These are phyloP conservation scores for Panaeolus cyanescens DNA, from an alignment of 768 basidiomycete genomes.

Conservation along the genomic window DNA sequence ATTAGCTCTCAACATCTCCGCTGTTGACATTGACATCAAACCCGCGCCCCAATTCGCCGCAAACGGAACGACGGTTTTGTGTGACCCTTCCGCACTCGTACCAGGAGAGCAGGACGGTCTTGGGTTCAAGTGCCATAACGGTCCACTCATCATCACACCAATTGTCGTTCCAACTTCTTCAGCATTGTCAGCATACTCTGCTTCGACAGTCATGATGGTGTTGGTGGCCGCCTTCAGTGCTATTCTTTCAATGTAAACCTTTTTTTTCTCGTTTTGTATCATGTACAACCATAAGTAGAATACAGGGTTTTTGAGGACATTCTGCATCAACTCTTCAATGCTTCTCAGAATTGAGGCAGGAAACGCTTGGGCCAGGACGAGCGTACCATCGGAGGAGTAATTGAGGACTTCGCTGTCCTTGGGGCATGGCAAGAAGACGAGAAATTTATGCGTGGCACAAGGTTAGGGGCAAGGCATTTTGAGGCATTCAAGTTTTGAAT, in stretches of 20 bases:
- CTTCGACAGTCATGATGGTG: background rate
- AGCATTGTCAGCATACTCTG: background rate
- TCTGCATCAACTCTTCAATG: too few species aligned
- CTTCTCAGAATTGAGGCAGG: too few species aligned
- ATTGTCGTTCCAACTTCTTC: slow-evolving; percentile 2
- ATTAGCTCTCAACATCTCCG: slow-evolving; percentile 28
- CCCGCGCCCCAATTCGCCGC: slow-evolving; percentile 20
- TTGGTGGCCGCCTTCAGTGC: background rate
- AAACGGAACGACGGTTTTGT: slow-evolving; percentile 27
- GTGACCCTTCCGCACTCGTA: slow-evolving; percentile 29
- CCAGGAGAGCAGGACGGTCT: slow-evolving; percentile 27
- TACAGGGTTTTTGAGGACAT: too few species aligned
- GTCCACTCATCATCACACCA: slow-evolving; percentile 23
- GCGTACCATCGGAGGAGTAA: too few species aligned
- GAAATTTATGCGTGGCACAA: too few species aligned
- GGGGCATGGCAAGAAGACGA: too few species aligned
- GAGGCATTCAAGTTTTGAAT: too few species aligned
- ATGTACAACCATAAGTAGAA: too few species aligned
- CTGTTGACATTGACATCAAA: slow-evolving; percentile 27
- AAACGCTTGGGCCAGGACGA: too few species aligned
- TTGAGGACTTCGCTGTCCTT: too few species aligned
- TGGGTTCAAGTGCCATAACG: slow-evolving; percentile 32
- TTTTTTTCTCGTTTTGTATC: too few species aligned
- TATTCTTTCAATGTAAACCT: background rate
- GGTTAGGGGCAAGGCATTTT: too few species aligned